These are phyloP conservation scores for Fusarium sp. DNA, from an alignment of 2,329 filamentous ascomycete species.

Conservation along the genomic window DNA sequence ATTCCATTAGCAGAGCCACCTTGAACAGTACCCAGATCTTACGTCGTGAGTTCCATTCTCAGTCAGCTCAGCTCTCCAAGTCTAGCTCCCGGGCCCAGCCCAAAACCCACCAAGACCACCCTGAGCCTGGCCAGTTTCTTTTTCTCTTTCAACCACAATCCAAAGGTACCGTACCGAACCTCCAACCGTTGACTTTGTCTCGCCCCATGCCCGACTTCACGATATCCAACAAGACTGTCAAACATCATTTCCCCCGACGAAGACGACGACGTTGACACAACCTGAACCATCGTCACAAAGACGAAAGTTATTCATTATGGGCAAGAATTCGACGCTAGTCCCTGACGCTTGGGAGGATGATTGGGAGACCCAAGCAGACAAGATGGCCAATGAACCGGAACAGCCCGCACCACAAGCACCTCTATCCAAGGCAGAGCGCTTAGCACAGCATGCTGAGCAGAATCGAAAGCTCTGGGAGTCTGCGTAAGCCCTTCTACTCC, in stretches of 20 bases:
- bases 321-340: constrained; percentile 58
- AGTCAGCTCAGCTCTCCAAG: constrained; percentile 26
- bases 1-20: background rate
- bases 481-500: constrained; percentile 67
- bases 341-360: constrained; percentile 92
- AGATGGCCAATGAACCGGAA: constrained; percentile 51
- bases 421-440: constrained; percentile 78
- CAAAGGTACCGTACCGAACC: background rate
- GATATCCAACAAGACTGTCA: constrained; percentile 21
- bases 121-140: constrained; percentile 22
- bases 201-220: constrained; percentile 37
- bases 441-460: constrained; percentile 82
- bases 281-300: background rate
- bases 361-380: constrained; percentile 84
- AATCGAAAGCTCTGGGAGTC: constrained; percentile 91
- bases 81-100: constrained; percentile 22
- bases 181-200: constrained; percentile 8
- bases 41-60: constrained; percentile 32
- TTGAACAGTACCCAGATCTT: constrained; percentile 15
- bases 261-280: constrained; percentile 32
- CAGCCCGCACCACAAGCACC: constrained; percentile 52
- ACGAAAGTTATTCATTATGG: constrained; percentile 52
- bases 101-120: constrained; percentile 24
- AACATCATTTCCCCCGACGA: constrained; percentile 29
- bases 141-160: constrained; percentile 21